Evolutionary conservation across 352 stramenopile species (phyloP).

Genomic region (Phytophthora palmivora): DNA sequence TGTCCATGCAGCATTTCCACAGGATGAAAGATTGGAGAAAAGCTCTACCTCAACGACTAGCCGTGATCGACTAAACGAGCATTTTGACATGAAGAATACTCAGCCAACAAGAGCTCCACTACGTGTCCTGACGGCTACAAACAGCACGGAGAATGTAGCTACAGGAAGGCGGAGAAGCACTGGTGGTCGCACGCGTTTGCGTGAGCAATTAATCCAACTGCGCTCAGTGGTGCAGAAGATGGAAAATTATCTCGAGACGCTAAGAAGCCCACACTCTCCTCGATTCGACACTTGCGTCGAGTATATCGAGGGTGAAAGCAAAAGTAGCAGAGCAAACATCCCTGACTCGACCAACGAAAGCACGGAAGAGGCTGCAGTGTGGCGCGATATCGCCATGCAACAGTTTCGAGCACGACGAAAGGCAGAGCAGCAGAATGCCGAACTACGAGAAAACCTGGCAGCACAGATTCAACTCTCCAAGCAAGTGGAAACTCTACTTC

Average conservation of each 20-base stretch:
- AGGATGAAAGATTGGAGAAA: background rate
- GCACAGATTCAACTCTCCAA: slow-evolving; percentile 27
- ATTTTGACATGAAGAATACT: background rate
- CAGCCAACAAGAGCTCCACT: background rate
- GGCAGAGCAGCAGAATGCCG: slow-evolving; percentile 24
- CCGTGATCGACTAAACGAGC: background rate
- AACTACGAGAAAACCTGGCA: slow-evolving; percentile 17
- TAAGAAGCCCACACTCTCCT: slow-evolving; percentile 23
- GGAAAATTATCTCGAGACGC: slow-evolving; percentile 24
- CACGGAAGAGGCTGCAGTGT: slow-evolving; percentile 6
- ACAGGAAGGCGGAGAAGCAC: slow-evolving; percentile 10
- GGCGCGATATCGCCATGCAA: slow-evolving; percentile 25
- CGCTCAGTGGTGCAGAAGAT: slow-evolving; percentile 27
- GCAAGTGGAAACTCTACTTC: slow-evolving; percentile 26
- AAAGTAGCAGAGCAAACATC: background rate
- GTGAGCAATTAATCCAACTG: slow-evolving; percentile 30
- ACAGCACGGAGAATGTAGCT: background rate
- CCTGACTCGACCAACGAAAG: background rate
- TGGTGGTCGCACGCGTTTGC: slow-evolving; percentile 18
- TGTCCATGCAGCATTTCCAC: slow-evolving; percentile 12
- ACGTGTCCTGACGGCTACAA: background rate
- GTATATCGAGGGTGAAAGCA: background rate
- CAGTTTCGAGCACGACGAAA: slow-evolving; percentile 27
- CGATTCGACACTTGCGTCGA: background rate
- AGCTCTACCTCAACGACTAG: background rate